These are phyloP conservation scores for Hansenula anomala DNA, from an alignment of 1,139 yeast genomes.

Conservation along the genomic window DNA sequence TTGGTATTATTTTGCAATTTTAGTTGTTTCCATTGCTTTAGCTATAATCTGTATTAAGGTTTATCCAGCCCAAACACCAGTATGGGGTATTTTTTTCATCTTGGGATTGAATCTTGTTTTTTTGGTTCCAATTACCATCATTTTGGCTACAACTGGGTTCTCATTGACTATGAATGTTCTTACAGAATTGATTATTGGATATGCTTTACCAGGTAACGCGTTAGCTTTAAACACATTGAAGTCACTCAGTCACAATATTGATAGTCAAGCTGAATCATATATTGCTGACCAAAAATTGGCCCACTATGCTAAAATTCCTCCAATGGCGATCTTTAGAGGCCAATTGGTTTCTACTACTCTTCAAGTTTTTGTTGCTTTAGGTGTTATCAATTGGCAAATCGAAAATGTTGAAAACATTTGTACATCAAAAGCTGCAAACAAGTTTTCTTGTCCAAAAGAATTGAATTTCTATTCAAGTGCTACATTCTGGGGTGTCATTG, in stretches of 20 bases:
- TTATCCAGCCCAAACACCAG: slow-evolving; percentile 41
- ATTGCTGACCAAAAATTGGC: slow-evolving; percentile 53
- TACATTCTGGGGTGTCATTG: slow-evolving; percentile 62
- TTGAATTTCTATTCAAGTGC: slow-evolving; percentile 47
- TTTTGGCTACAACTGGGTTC: slow-evolving; percentile 42
- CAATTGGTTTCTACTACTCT: slow-evolving; percentile 44
- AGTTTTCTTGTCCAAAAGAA: slow-evolving; percentile 41
- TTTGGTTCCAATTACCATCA: slow-evolving; percentile 49
- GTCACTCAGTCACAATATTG: slow-evolving; percentile 55
- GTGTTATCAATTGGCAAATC: slow-evolving; percentile 49
- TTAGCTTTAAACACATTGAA: slow-evolving; percentile 54
- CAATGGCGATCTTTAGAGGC: slow-evolving; percentile 55
- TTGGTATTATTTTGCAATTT: slow-evolving; percentile 47
- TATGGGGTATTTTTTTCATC: slow-evolving; percentile 53
- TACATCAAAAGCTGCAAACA: slow-evolving; percentile 31
- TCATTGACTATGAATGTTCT: slow-evolving; percentile 51
- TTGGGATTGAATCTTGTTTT: slow-evolving; percentile 50
- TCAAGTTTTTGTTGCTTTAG: slow-evolving; percentile 46
- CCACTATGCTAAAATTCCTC: slow-evolving; percentile 57
- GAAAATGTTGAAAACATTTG: slow-evolving; percentile 44
- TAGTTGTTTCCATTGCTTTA: slow-evolving; percentile 43
- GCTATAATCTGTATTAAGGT: slow-evolving; percentile 43
- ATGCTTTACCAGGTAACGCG: slow-evolving; percentile 61
- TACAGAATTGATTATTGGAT: slow-evolving; percentile 58
- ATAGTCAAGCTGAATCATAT: slow-evolving; percentile 57